A percentile compares a stretch with the other conserved stretches of the same genome.
phyloP scores from a whole-genome alignment of 305 asterid genomes.

The Fraxinus floribunda region DNA sequence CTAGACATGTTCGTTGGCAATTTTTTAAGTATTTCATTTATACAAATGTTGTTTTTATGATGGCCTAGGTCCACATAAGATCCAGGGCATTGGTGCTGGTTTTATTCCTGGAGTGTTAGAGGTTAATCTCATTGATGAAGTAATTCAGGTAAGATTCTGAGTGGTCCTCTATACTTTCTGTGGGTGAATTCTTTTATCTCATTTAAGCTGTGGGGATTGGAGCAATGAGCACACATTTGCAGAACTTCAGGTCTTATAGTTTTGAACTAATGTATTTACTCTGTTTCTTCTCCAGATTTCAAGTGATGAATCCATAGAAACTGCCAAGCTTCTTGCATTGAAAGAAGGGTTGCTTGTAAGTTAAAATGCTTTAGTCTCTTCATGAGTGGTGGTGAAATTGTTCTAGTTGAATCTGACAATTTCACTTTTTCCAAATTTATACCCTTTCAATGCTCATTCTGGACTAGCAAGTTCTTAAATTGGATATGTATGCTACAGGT shows the following conservation, averaged over 20 bases:
- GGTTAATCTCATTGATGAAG: slow-evolving; percentile 70
- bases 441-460: background rate
- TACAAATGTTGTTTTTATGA: slow-evolving; percentile 17
- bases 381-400: background rate
- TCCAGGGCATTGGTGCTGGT: slow-evolving; percentile 98
- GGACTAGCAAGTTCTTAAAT: slow-evolving; percentile 4
- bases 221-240: background rate
- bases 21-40: background rate
- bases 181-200: background rate
- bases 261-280: background rate
- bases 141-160: slow-evolving; percentile 64
- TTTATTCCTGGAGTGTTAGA: slow-evolving; percentile 79
- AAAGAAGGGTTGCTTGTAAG: slow-evolving; percentile 92
- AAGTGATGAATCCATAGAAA: slow-evolving; percentile 86
- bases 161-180: background rate
- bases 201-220: background rate
- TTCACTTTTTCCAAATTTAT: background rate
- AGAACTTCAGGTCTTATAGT: background rate
- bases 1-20: background rate
- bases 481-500: slow-evolving; percentile 42
- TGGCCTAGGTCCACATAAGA: slow-evolving; percentile 82
- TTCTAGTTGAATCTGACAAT: background rate
- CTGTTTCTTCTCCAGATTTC: slow-evolving; percentile 51
- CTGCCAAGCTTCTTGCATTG: slow-evolving; percentile 76
- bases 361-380: slow-evolving; percentile 6